phyloP scores from a whole-genome alignment of 2,329 filamentous ascomycete genomes.

The Stachybotrys elegans region DNA sequence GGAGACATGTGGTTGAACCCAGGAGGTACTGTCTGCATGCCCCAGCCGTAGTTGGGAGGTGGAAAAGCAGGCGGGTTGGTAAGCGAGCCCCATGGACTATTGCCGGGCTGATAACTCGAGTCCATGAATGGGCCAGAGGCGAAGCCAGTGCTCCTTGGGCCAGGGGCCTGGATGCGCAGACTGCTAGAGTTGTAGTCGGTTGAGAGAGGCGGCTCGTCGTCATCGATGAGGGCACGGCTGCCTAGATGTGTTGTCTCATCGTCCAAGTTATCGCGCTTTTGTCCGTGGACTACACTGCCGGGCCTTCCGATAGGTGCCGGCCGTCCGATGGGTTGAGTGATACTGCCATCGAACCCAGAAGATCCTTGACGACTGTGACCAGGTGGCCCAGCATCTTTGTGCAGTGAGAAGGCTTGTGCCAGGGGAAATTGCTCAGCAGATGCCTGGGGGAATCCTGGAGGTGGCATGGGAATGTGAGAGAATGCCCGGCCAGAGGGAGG shows the following conservation, averaged over 20 bases:
- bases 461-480: conserved; percentile 29
- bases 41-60: conserved; percentile 43
- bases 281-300: conserved; percentile 61
- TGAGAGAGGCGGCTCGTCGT: conserved; percentile 52
- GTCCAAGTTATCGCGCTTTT: conserved; percentile 49
- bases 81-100: conserved; percentile 40
- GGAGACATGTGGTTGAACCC: conserved; percentile 29
- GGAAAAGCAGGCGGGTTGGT: conserved; percentile 32
- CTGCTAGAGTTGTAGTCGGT: conserved; percentile 25
- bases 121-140: conserved; percentile 36
- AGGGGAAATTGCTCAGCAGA: conserved; percentile 24
- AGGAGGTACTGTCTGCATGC: conserved; percentile 25
- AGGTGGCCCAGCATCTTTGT: conserved; percentile 25
- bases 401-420: conserved; percentile 23
- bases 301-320: conserved; percentile 87
- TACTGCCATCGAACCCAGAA: conserved; percentile 57
- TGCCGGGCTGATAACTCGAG: conserved; percentile 29
- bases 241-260: conserved; percentile 79
- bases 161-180: conserved; percentile 47
- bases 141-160: conserved; percentile 36
- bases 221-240: conserved; percentile 81
- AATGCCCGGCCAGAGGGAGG: conserved; percentile 39
- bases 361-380: conserved; percentile 75
- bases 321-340: conserved; percentile 70
- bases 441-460: conserved; percentile 30